Conservation (phyloP, 768 basidiomycete species). For the Lentinus tigrinus region DNA sequence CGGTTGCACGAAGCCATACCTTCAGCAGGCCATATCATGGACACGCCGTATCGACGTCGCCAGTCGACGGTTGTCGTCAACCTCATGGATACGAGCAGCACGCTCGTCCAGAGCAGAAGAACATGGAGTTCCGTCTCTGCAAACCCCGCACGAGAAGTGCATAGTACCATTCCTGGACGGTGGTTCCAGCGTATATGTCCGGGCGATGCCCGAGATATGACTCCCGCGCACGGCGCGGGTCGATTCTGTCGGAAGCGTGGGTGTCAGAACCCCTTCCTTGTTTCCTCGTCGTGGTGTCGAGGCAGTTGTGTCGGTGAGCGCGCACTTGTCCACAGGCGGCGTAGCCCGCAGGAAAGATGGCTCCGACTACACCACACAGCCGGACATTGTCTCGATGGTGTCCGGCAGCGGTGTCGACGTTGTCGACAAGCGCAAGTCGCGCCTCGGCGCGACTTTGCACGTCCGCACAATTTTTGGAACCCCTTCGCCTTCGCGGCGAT, state of each 20-base stretch:
- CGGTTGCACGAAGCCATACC: slow-evolving; percentile 10
- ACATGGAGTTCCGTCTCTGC: neutral
- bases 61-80: neutral
- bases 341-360: neutral
- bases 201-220: neutral
- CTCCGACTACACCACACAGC: neutral
- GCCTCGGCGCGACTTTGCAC: neutral
- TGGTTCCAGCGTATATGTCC: neutral
- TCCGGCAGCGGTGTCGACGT: neutral
- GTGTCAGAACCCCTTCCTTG: neutral
- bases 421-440: neutral
- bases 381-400: neutral
- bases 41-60: neutral
- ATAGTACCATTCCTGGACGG: neutral
- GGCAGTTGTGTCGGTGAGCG: neutral
- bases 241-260: neutral
- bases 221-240: neutral
- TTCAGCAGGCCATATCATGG: slow-evolving; percentile 3
- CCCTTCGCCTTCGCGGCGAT: slow-evolving; percentile 36
- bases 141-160: neutral
- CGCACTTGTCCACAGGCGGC: neutral
- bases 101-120: neutral
- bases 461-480: slow-evolving; percentile 35
- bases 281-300: neutral
- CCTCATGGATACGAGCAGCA: neutral